Evolutionary conservation across 2,329 filamentous ascomycete species (phyloP).

Genomic region (Verticillium tricorpus): DNA sequence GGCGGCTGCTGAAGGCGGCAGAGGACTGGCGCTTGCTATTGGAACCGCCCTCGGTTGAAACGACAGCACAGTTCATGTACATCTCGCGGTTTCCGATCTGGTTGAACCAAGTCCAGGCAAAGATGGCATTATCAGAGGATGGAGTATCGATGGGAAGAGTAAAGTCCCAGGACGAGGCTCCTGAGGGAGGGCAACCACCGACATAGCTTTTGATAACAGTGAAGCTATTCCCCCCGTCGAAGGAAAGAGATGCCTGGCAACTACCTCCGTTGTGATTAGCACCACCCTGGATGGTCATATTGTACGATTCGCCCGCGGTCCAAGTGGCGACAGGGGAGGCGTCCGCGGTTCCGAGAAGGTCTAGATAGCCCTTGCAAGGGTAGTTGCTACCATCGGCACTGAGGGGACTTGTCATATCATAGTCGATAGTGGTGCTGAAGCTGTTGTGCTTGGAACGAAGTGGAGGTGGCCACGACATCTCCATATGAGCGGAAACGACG

Average conservation of each 20-base stretch:
- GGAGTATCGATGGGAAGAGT: slow-evolving; percentile 60
- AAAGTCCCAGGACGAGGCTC: slow-evolving; percentile 55
- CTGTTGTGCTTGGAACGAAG: slow-evolving; percentile 50
- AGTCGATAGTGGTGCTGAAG: slow-evolving; percentile 50
- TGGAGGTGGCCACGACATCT: slow-evolving; percentile 48
- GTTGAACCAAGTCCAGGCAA: slow-evolving; percentile 79
- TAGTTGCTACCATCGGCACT: slow-evolving; percentile 57
- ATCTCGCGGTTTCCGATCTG: slow-evolving; percentile 73
- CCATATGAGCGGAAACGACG: slow-evolving; percentile 50
- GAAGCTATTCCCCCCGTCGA: slow-evolving; percentile 66
- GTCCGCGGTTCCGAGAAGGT: slow-evolving; percentile 39
- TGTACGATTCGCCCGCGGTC: slow-evolving; percentile 55
- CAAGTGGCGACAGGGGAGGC: slow-evolving; percentile 57
- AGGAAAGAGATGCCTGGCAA: slow-evolving; percentile 72
- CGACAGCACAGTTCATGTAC: slow-evolving; percentile 81
- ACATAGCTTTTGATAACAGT: slow-evolving; percentile 59
- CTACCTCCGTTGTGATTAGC: slow-evolving; percentile 66
- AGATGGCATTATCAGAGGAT: slow-evolving; percentile 51
- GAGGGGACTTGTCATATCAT: slow-evolving; percentile 68
- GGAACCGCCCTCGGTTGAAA: slow-evolving; percentile 50
- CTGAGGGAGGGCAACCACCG: slow-evolving; percentile 45
- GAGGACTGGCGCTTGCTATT: slow-evolving; percentile 18
- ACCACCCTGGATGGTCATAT: slow-evolving; percentile 59
- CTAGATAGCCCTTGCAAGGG: slow-evolving; percentile 67
- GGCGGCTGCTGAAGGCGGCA: slow-evolving; percentile 47